Evolutionary conservation across 345 rosid species (phyloP).

Genomic region (Eucalyptus cloeziana): DNA sequence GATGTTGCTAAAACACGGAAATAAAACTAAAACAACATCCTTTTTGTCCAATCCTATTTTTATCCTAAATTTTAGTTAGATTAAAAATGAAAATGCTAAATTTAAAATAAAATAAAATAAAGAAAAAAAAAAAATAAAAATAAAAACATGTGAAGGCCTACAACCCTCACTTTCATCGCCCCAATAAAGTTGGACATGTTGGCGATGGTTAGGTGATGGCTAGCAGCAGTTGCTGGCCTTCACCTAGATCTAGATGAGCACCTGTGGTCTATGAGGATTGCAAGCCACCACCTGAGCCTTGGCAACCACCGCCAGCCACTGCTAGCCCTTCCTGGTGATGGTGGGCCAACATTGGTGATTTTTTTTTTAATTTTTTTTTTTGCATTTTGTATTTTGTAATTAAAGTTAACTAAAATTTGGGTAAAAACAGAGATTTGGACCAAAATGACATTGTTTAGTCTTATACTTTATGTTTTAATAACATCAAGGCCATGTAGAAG

Average conservation of each 20-base stretch:
- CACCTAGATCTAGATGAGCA: rapidly evolving
- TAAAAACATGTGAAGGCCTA: too few relatives aligned
- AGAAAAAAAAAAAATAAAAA: too few relatives aligned
- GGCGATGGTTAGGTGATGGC: rapidly evolving
- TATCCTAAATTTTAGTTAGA: background rate
- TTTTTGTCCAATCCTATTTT: background rate
- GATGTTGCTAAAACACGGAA: background rate
- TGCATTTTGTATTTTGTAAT: background rate
- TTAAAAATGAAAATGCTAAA: background rate
- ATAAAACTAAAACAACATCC: rapidly evolving
- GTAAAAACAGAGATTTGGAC: background rate
- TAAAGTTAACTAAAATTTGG: background rate
- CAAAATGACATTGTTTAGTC: background rate
- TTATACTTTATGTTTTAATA: background rate
- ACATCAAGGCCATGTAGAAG: background rate
- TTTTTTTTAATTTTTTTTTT: background rate
- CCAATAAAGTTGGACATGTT: background rate
- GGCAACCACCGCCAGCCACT: background rate
- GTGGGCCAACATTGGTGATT: background rate
- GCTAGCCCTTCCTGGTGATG: background rate
- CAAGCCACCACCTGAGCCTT: rapidly evolving
- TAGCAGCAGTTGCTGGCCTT: rapidly evolving
- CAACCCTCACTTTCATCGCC: background rate
- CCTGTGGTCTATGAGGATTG: rapidly evolving
- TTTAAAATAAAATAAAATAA: rapidly evolving